Base-by-base conservation (phyloP, 2,329 filamentous ascomycete species). In the Pleomassaria siparia region DNA sequence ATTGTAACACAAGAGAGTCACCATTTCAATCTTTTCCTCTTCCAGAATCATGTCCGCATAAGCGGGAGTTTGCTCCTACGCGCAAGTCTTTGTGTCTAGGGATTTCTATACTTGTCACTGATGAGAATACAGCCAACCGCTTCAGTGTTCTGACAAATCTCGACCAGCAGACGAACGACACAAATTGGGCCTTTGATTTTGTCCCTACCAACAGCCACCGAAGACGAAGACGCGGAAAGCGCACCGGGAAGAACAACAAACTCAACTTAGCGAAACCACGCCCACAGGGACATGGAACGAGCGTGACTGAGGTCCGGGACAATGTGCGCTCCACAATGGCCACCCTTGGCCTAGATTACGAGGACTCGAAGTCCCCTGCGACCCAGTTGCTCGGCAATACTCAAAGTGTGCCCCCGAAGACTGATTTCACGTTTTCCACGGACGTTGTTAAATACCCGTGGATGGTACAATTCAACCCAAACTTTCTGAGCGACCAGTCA, bases 91-190 rank as follows among this genome's bases (percentile, higher is more conserved):
- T 12, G 10, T 21, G 13, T 45, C 29, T 21, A 40, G 21, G 5
- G 44, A 33, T 7, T 16, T 30, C 8, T 8, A 11, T 6, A 11
- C 15, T 10, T 10, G 18, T 9, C 16, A n/a, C 43, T 53, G 25
- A 47, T 35, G 13, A 29, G 16, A 10, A 26, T 21, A 22, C 26
- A 69, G 64, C 48, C n/a, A 68, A 67, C 28, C 62, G 51, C 4
- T 66, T 67, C 48, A 61, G 60, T 33, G 40, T 65, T 22, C 53
- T 66, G 16, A 58, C 59, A 11, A 57, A 59, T 7, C 50, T 58
- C 18, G 47, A 58, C 9, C 56, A 54, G 13, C 44, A 55, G 16
- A 37, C 59, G 6, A 46, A 51, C n/a, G 50, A 58, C n/a, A 54
- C 53, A 35, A 51, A 55, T 8, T 59, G 46, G 54, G 29, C 48